Evolutionary conservation across 1,284 basidiomycete genomes (phyloP), one percentile per base, ranked within the genome.

Genomic region (Lentinula novae-zelandiae): DNA sequence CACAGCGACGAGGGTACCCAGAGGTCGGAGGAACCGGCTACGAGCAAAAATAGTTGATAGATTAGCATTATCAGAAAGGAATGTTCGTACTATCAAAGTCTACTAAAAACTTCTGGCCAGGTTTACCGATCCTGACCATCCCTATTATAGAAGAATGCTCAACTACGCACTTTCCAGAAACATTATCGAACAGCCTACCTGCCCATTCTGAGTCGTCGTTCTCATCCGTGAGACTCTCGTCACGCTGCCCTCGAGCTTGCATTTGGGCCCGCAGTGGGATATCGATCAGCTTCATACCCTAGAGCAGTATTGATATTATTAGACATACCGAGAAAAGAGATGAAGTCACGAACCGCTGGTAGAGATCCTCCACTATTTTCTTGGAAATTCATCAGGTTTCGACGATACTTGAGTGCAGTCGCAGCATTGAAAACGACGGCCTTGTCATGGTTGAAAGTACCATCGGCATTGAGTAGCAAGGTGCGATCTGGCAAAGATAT

Each of bases 71-170:
- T 7, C 9, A 22, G 20, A 22, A 67, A 59, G 44, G 67, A 67
- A 52, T 64, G 1, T 39, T 67, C 70, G 62, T 64, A 62, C 72
- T 78, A 61, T 78, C 75, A 58, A 78, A 75, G 57, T 69, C 68
- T 31, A 78, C 74, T 68, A 64, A 13, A 57, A 65, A 68, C 5
- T 56, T 33, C 44, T 66, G 53, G 5, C 63, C 51, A n/a, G 75
- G 75, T 3, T 70, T 72, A 27, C 75, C 75, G 27, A 76, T 66
- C 1, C 65, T 65, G 39, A 75, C 70, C 1, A 57, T n/a, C 12
- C 53, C 53, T 54, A n/a, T 22, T 3, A 13, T 12, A 13, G 22
- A 1, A 7, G 27, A 3, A 39, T 7, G 2, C 38, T 40, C 39
- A 54, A n/a, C 13, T n/a, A 12, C n/a, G 8, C n/a, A 20, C 0